A percentile compares a stretch with the other conserved stretches of the same genome.
These are phyloP conservation scores for Geotrichum bryndzae DNA, from an alignment of 1,139 yeast species.

Conservation along the genomic window DNA sequence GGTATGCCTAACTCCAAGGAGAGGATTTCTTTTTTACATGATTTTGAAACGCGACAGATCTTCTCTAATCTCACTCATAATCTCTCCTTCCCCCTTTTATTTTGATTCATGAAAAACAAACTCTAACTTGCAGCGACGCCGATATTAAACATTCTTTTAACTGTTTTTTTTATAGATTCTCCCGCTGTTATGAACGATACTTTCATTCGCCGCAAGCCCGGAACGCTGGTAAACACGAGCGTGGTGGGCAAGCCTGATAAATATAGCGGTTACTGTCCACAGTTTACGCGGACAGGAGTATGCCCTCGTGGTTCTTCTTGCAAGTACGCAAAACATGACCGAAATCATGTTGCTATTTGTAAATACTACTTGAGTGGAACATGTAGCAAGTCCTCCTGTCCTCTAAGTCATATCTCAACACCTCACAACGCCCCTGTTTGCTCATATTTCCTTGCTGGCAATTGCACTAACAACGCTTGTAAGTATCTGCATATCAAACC, in stretches of 20 bases:
- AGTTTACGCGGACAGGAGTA: constrained; percentile 36
- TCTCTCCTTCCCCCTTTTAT: not conserved
- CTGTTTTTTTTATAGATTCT: not conserved
- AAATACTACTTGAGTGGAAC: constrained; percentile 42
- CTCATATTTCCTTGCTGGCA: constrained; percentile 44
- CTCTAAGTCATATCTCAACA: constrained; percentile 50
- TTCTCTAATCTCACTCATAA: not conserved
- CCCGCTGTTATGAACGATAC: constrained; percentile 15
- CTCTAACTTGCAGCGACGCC: not conserved
- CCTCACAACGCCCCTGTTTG: constrained; percentile 67
- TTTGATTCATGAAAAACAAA: not conserved
- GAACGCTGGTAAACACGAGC: constrained; percentile 25
- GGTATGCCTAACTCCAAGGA: constrained; percentile 11
- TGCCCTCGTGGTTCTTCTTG: constrained; percentile 53
- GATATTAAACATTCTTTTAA: not conserved
- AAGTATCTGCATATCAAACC: constrained; percentile 49
- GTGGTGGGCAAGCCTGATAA: constrained; percentile 13
- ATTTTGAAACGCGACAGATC: not conserved
- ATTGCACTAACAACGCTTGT: constrained; percentile 54
- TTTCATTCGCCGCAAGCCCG: constrained; percentile 29
- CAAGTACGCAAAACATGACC: constrained; percentile 47
- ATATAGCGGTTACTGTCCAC: constrained; percentile 24
- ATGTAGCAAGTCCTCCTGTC: constrained; percentile 49
- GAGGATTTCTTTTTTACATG: not conserved
- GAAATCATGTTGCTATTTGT: constrained; percentile 50